Evolutionary conservation across 352 stramenopile genomes (phyloP), one percentile per base, ranked within the genome.

Genomic region (Pythium plurisporium): DNA sequence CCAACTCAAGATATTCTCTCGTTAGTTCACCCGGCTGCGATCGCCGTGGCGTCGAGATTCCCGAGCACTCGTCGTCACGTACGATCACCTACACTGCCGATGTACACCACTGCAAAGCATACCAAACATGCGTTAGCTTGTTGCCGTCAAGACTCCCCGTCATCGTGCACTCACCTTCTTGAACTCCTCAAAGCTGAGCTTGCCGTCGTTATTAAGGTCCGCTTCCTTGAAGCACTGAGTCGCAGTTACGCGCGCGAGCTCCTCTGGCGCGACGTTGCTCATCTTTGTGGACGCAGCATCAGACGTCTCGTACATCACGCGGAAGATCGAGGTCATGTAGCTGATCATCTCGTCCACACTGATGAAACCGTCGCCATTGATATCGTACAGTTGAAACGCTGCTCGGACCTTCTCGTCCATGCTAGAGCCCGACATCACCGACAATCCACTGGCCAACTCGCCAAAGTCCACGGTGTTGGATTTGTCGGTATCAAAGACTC

Each of bases 311-410:
- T 91, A 93, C 85, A 96, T 95, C 48, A 95, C 85, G 53, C 86
- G 86, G 49, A 96, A 95, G 48, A 96, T 89, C 27, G 85, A 92
- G 29, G 78, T 92, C 79, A 95, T 86, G 69, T 94, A 95, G 59
- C 69, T 89, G 30, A 86, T 71, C 82, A 96, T 94, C 61, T 96
- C 87, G 43, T 92, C 82, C 55, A 88, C 64, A 29, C 81, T 89
- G 42, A 94, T 94, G 66, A 76, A 94, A 3, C 84, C 84, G 59
- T 94, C 81, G 43, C 79, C 78, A 57, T 94, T 91, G 52, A 89
- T 76, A 54, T 96, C 84, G 49, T 94, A 93, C 27, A 96, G 59
- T 41, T 88, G 79, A 54, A 96, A 96, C 3, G 82, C 85, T 37
- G 84, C 87, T 43, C 81, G 72, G 56, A 93, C 82, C 37, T 94